phyloP scores from a whole-genome alignment of 176 grass and related monocot species.

The Triticum monococcum region DNA sequence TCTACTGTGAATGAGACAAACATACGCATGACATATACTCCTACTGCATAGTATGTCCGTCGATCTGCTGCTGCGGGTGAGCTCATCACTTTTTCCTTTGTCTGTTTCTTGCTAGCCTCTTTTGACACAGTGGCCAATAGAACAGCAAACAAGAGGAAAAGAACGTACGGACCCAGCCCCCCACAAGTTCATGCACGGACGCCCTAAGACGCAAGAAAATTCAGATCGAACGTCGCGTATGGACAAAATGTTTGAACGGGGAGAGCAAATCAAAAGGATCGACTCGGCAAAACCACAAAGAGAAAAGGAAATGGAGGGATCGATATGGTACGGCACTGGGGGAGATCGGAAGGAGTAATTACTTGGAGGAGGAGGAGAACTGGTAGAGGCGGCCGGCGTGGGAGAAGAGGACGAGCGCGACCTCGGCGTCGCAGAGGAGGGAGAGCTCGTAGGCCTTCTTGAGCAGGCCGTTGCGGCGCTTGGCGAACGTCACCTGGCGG shows the following conservation, averaged over 20 bases:
- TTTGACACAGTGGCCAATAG: conserved; percentile 17
- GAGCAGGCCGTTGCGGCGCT: conserved; percentile 75
- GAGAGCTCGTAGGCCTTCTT: conserved; percentile 92
- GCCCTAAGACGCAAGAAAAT: background rate
- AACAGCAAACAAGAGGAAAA: conserved; percentile 16
- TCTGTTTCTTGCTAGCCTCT: conserved; percentile 9
- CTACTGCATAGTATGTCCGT: background rate
- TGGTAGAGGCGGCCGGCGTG: conserved; percentile 64
- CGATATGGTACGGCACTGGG: background rate
- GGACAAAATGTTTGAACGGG: background rate
- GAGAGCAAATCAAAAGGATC: background rate
- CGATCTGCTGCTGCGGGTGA: background rate
- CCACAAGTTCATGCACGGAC: conserved; percentile 42
- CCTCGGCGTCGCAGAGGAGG: conserved; percentile 77
- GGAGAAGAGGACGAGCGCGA: conserved; percentile 83
- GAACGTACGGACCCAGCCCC: background rate
- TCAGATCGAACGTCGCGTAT: conserved; percentile 12
- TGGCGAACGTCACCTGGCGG: conserved; percentile 85
- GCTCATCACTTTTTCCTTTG: background rate
- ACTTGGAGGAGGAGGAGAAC: conserved; percentile 64
- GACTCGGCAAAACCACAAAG: background rate
- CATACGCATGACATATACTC: background rate
- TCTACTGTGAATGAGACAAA: background rate
- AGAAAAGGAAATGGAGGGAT: background rate
- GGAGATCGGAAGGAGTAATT: background rate